phyloP scores from a whole-genome alignment of 768 basidiomycete species.

The Porphyrellus cyaneotinctus region DNA sequence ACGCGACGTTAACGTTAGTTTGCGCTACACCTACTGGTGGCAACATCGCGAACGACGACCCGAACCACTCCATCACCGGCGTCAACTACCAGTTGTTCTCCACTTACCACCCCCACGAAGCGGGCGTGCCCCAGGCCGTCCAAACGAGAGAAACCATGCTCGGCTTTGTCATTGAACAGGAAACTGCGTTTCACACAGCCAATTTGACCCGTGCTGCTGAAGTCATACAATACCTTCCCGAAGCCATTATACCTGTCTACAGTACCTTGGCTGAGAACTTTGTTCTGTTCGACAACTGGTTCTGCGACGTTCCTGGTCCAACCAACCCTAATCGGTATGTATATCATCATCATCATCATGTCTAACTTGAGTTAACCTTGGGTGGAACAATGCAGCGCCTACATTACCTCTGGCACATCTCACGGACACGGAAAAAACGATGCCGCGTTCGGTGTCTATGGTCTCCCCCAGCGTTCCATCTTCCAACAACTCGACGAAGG shows the following conservation, averaged over 20 bases:
- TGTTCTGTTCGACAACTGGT: slow-evolving; percentile 23
- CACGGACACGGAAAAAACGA: slow-evolving; percentile 22
- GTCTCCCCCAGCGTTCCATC: slow-evolving; percentile 26
- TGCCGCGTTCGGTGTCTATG: slow-evolving; percentile 11
- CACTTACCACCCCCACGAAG: slow-evolving; percentile 20
- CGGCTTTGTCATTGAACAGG: slow-evolving; percentile 21
- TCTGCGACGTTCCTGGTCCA: slow-evolving; percentile 25
- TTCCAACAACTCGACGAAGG: slow-evolving; percentile 26
- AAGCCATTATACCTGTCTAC: slow-evolving; percentile 23
- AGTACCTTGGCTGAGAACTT: slow-evolving; percentile 24
- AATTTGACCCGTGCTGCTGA: slow-evolving; percentile 17
- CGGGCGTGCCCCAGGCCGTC: neutral
- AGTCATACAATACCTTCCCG: slow-evolving; percentile 19
- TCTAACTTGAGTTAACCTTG: too few species aligned
- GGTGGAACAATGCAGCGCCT: slow-evolving; percentile 11
- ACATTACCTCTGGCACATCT: slow-evolving; percentile 26
- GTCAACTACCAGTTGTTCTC: slow-evolving; percentile 24
- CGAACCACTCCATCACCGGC: slow-evolving; percentile 23
- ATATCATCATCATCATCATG: too few species aligned
- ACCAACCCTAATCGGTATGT: neutral
- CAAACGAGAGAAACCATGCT: slow-evolving; percentile 15
- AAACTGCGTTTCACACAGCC: slow-evolving; percentile 10
- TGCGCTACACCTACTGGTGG: slow-evolving; percentile 15
- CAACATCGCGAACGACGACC: slow-evolving; percentile 25
- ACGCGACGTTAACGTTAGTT: slow-evolving; percentile 6